Evolutionary conservation across 192 early-diverging fungal genomes (phyloP).

Genomic region (Entophlyctis helioformis): DNA sequence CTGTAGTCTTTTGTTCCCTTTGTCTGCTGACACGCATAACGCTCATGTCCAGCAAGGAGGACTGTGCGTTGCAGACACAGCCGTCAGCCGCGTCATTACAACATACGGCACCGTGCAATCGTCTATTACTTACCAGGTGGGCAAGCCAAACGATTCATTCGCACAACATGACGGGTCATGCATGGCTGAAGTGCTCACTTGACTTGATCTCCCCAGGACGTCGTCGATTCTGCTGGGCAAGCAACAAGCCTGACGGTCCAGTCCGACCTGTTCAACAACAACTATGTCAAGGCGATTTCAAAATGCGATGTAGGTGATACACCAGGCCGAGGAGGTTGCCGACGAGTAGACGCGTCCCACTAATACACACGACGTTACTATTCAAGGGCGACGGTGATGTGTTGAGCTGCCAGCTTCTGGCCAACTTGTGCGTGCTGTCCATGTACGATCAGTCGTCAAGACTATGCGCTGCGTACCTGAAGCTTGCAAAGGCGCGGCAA

Average conservation of each 20-base stretch:
- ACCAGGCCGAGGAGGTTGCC: background rate
- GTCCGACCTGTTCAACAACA: conserved; percentile 10
- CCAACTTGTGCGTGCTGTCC: conserved; percentile 36
- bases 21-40: background rate
- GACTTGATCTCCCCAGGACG: conserved; percentile 6
- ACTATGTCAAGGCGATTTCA: conserved; percentile 1
- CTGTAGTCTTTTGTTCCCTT: background rate
- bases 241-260: conserved; percentile 2
- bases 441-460: conserved; percentile 19
- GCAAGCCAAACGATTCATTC: background rate
- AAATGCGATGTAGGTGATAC: conserved; percentile 10
- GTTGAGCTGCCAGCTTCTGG: conserved; percentile 25
- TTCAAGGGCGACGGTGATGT: conserved; percentile 15
- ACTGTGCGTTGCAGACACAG: conserved; percentile 9
- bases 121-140: background rate
- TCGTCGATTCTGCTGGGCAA: conserved; percentile 3
- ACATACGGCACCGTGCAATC: conserved; percentile 4
- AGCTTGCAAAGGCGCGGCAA: conserved; percentile 5
- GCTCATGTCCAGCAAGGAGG: conserved; percentile 8
- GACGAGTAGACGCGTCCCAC: background rate
- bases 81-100: background rate
- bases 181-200: conserved; percentile 3
- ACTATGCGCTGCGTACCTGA: conserved; percentile 20
- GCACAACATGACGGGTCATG: background rate
- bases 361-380: background rate